phyloP scores from a whole-genome alignment of 306 rosid genomes.

The peach (Prunus persica) region Prunus_persica_NCBIv2 NC_034010.1:20545001-20545500 shows the following conservation, averaged over 20 bases:
- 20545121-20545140: no score
- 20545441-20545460: neutral
- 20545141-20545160: no score
- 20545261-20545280: neutral
- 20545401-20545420: slow-evolving; percentile 21
- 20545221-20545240: slow-evolving; percentile 5
- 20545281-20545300: slow-evolving; percentile 22
- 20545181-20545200: no score
- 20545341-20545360: slow-evolving; percentile 16
- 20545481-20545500: slow-evolving; percentile 2
- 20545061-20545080: no score
- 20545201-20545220: neutral
- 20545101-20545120: no score
- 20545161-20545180: no score
- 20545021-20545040: no score
- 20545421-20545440: neutral
- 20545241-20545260: slow-evolving; percentile 32
- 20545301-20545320: slow-evolving; percentile 24
- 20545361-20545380: no score
- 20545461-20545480: neutral
- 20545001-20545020: no score
- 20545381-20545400: neutral
- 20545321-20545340: slow-evolving; percentile 23
- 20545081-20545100: no score
- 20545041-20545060: no score